Base-by-base conservation (phyloP, 345 rosid species). In the Tarenaya hassleriana region DNA sequence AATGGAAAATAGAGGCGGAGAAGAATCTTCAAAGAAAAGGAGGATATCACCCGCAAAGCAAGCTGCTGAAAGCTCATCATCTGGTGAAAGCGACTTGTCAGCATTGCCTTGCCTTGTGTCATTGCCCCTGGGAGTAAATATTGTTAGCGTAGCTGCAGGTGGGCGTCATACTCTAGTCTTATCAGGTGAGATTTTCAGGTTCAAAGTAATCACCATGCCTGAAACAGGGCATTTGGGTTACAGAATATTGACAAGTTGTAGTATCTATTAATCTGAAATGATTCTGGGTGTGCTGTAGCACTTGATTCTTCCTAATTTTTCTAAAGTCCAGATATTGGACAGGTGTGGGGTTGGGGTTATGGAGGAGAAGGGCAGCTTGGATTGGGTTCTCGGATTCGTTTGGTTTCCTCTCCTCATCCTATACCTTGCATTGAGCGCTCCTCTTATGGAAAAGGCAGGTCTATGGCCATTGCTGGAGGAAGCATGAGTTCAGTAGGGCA, bases 321-420 rank as follows among this genome's bases (percentile, higher is more conserved):
- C 57, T 46, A 48, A 64, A 67, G 76, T 81, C 48, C 88, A 88
- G 98, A 92, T 83, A 61, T 74, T 47, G 97, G 97, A 71, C 94
- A 83, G 86, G 97, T 88, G 40, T 94, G 97, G 97, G 99, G 94
- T 61, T 94, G 99, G 99, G 99, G 99, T 58, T 94, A 88, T 78
- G 99, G 97, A 56, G 99, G 99, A 24, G 99, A 94, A 72, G 99
- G 99, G 64, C 99, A 94, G 77, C 99, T 94, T 47, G 99, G 99
- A 52, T 75, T 86, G 72, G 95, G 97, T 51, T 86, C 99, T 21
- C 82, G 97, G 43, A 76, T 88, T 59, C 79, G 95, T 1, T 67
- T 86, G 87, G 95, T 94, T 49, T 88, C 97, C 62, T 83, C 95
- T 46, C 99, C 99, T 47, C 97, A 88, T 73, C 95, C 80, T 34